Evolutionary conservation across 1,139 yeast species (phyloP), one percentile per base, ranked within the genome.

Genomic region (Pichia sp.): DNA sequence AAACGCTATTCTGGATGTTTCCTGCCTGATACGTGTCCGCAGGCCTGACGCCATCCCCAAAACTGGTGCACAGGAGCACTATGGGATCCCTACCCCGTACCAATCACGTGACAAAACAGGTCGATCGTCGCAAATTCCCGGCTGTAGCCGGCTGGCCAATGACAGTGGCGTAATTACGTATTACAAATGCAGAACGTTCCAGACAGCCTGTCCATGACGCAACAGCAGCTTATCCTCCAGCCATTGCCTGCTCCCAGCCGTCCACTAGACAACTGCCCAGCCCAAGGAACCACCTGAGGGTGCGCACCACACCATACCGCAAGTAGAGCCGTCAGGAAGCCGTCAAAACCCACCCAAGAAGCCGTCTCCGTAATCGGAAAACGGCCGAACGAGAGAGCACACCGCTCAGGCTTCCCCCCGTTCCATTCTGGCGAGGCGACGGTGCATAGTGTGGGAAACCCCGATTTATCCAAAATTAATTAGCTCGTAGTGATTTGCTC

Each of bases 341-440:
- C 16, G 8, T 36, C 41, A n/a, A 10, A 36, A 36, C 41, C 41
- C n/a, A 36, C 26, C n/a, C 16, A 10, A 36, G 41, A 26, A 16
- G 49, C 42, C 42, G 41, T 47, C 29, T 47, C 49, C 42, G 42
- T 47, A 47, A 32, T 47, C 49, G 42, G 49, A 36, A n/a, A 47
- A 36, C n/a, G n/a, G 7, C n/a, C 41, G 41, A 36, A 36, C 16
- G 13, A 36, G 40, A 5, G n/a, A 34, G 40, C 4, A 34, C 40
- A n/a, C n/a, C n/a, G n/a, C n/a, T n/a, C n/a, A n/a, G n/a, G 26
- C 26, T 23, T 23, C 26, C 26, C 26, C 26, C 26, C 26, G 26
- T 23, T 23, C 26, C 26, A 23, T 23, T 23, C 26, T 23, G 26
- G 26, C 26, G 26, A 23, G 26, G 26, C 26, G 26, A 23, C 26